Conservation (phyloP, 2,329 filamentous ascomycete species). For the Lasiodiplodia sp. region DNA sequence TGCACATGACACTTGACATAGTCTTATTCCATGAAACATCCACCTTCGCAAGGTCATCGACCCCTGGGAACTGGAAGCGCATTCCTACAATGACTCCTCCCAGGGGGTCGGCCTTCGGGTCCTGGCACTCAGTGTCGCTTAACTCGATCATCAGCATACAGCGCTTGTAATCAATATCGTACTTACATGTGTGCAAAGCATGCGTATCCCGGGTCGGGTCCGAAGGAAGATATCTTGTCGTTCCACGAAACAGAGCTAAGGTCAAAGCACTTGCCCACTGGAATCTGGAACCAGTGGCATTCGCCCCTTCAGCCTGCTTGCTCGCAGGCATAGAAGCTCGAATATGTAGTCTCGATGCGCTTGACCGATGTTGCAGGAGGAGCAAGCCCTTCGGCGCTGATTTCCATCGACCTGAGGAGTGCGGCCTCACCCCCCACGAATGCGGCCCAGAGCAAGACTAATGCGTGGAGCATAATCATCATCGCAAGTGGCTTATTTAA, state of each 20-base stretch:
- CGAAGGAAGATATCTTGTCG: conserved; percentile 4
- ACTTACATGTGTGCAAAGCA: neutral
- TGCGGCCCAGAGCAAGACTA: no score
- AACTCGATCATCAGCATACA: neutral
- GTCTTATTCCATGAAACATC: neutral
- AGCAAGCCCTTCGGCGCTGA: neutral
- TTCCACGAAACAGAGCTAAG: neutral
- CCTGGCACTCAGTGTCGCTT: neutral
- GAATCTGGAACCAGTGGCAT: conserved; percentile 12
- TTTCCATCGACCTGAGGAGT: neutral
- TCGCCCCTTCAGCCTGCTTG: neutral
- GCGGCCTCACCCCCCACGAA: neutral
- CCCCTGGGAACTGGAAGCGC: neutral
- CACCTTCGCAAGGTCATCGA: neutral
- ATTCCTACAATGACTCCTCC: neutral
- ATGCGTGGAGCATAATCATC: no score
- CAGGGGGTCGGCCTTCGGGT: neutral
- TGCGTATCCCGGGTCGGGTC: neutral
- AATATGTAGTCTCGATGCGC: neutral
- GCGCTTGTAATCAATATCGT: neutral
- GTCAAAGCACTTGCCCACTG: neutral
- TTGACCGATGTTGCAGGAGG: neutral
- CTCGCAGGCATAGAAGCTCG: conserved; percentile 11
- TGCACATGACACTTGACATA: conserved; percentile 1
- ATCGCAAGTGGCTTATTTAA: no score